Conservation (phyloP, 257 asterid genomes). For the Lycium ferocissimum region DNA sequence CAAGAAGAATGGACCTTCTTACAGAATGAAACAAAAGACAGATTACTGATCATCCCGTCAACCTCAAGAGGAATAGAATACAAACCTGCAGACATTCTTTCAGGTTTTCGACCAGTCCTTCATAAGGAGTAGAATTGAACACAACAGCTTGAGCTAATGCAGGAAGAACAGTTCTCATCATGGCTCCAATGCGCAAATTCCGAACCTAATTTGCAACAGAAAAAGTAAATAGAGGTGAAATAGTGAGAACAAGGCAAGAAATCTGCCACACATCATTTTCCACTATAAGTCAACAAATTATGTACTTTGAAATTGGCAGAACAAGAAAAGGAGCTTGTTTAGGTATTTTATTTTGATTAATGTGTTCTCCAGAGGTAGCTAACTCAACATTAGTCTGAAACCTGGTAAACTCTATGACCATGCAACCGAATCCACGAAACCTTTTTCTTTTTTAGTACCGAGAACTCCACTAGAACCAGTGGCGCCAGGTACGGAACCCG, state of each 20-base stretch:
- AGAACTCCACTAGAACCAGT: not conserved
- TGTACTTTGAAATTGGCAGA: conserved; percentile 19
- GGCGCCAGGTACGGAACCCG: not conserved
- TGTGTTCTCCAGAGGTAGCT: not conserved
- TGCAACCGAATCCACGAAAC: not conserved
- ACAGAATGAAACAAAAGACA: not conserved
- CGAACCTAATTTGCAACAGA: conserved; percentile 58
- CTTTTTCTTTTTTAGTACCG: not conserved
- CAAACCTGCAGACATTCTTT: conserved; percentile 80
- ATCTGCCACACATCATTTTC: not conserved
- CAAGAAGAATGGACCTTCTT: conserved; percentile 11
- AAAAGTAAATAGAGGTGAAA: not conserved
- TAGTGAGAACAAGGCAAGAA: not conserved
- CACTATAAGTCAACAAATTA: not conserved
- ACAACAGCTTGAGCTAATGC: conserved; percentile 92
- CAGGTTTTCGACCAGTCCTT: conserved; percentile 53
- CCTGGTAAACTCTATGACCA: not conserved
- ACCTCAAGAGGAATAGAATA: conserved; percentile 36
- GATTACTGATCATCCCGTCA: not conserved
- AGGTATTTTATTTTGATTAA: conserved; percentile 3
- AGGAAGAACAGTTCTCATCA: conserved; percentile 88
- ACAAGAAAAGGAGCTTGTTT: not conserved
- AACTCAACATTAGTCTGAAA: not conserved
- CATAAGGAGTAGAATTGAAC: conserved; percentile 50
- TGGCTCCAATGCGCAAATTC: conserved; percentile 94